phyloP scores from a whole-genome alignment of 306 rosid species.

The Quercus engelmannii region DNA sequence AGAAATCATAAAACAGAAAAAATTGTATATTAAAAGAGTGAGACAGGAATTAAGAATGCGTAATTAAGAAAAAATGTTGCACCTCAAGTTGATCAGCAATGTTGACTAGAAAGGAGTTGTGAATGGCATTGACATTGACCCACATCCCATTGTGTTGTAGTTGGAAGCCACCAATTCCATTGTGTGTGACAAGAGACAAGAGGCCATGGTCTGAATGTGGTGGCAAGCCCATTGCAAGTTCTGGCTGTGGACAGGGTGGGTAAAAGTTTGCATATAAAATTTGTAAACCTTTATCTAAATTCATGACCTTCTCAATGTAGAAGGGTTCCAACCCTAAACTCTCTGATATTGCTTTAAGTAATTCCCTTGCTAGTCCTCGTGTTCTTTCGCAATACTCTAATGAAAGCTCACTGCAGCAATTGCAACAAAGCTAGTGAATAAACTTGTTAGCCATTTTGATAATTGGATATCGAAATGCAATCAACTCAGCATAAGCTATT shows the following conservation, averaged over 20 bases:
- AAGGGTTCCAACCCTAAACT: constrained; percentile 24
- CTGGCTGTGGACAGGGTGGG: constrained; percentile 33
- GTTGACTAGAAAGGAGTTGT: constrained; percentile 20
- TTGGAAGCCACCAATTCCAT: constrained; percentile 29
- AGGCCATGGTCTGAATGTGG: constrained; percentile 29
- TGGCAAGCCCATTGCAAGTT: constrained; percentile 20
- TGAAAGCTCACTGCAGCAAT: not conserved
- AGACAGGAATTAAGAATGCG: not conserved
- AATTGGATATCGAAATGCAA: too few species aligned
- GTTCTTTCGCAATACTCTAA: not conserved
- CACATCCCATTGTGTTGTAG: constrained; percentile 20
- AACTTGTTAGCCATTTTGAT: not conserved
- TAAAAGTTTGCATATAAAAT: constrained; percentile 3
- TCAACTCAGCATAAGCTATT: too few species aligned
- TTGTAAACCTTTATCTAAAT: constrained; percentile 21
- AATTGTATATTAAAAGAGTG: too few species aligned
- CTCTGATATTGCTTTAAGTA: constrained; percentile 10
- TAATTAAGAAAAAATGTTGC: not conserved
- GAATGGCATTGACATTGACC: constrained; percentile 10
- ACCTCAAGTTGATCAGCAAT: constrained; percentile 29
- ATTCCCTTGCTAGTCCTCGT: not conserved
- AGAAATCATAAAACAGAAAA: too few species aligned
- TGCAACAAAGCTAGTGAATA: not conserved
- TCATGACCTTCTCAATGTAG: constrained; percentile 15
- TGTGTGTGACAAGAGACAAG: constrained; percentile 12